Conservation (phyloP, 345 rosid genomes). For the Kandelia obovata region DNA sequence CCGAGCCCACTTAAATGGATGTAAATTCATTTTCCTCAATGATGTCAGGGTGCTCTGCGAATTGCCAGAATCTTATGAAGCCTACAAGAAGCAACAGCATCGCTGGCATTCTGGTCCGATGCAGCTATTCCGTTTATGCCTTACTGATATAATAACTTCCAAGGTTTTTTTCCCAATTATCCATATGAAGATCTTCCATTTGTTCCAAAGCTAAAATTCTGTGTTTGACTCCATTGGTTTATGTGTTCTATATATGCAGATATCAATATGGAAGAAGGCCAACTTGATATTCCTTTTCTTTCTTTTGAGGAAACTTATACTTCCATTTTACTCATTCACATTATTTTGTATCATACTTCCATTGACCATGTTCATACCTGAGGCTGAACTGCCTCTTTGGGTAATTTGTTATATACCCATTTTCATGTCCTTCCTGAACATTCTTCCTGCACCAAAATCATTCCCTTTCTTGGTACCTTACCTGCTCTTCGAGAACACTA, state of each 20-base stretch:
- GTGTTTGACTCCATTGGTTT: not conserved
- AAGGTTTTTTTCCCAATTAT: slow-evolving; percentile 42
- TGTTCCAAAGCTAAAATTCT: not conserved
- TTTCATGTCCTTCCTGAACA: slow-evolving; percentile 75
- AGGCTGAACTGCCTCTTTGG: slow-evolving; percentile 85
- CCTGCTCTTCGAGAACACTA: slow-evolving; percentile 84
- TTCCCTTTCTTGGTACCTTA: slow-evolving; percentile 88
- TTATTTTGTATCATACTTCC: slow-evolving; percentile 88
- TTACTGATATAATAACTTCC: slow-evolving; percentile 64
- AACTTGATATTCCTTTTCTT: slow-evolving; percentile 84
- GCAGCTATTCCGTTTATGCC: slow-evolving; percentile 83
- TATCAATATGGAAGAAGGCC: slow-evolving; percentile 62
- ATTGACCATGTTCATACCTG: slow-evolving; percentile 87
- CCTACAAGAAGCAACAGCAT: slow-evolving; percentile 85
- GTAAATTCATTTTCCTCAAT: slow-evolving; percentile 79
- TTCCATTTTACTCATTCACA: slow-evolving; percentile 93
- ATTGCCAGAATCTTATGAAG: slow-evolving; percentile 82
- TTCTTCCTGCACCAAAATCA: slow-evolving; percentile 75
- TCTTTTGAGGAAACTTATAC: slow-evolving; percentile 76
- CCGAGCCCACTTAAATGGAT: slow-evolving; percentile 78
- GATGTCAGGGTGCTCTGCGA: slow-evolving; percentile 80
- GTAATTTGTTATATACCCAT: slow-evolving; percentile 81
- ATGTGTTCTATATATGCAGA: slow-evolving; percentile 36
- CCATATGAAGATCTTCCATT: not conserved
- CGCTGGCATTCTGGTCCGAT: slow-evolving; percentile 97